Conservation (phyloP, 1,284 basidiomycete genomes). For the Ceratobasidium sp. region DNA sequence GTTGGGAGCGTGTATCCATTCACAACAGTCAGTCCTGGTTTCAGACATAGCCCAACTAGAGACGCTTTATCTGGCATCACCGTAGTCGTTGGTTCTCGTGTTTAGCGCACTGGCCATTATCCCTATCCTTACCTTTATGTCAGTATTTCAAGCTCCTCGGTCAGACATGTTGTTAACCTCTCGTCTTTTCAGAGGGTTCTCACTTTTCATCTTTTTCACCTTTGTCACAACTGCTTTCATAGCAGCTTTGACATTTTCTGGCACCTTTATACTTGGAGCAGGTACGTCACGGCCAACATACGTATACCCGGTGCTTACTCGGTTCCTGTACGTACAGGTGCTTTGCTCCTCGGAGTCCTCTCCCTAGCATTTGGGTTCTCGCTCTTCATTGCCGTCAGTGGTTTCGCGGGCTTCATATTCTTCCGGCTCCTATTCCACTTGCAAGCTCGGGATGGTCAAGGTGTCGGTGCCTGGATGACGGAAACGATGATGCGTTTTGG, state of each 20-base stretch:
- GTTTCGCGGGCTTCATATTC: background rate
- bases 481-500: conserved; percentile 29
- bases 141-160: background rate
- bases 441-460: background rate
- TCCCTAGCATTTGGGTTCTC: conserved; percentile 16
- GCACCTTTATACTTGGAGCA: conserved; percentile 21
- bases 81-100: conserved; percentile 9
- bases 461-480: conserved; percentile 8
- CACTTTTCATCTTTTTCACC: conserved; percentile 3
- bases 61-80: background rate
- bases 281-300: conserved; percentile 3
- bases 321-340: conserved; percentile 3
- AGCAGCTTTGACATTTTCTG: background rate
- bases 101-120: conserved; percentile 5
- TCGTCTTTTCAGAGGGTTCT: conserved; percentile 9
- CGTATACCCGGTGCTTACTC: background rate
- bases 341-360: conserved; percentile 7
- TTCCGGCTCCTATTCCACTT: conserved; percentile 19
- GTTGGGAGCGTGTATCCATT: conserved; percentile 29
- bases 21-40: conserved; percentile 14
- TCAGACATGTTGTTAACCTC: background rate
- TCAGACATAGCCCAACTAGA: background rate
- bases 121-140: conserved; percentile 20
- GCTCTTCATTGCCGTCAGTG: conserved; percentile 14
- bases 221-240: background rate